Percentiles rank a stretch among this genome's conserved stretches.
Conservation (phyloP, 192 early-diverging fungal genomes). For the Backusella circina region DNA sequence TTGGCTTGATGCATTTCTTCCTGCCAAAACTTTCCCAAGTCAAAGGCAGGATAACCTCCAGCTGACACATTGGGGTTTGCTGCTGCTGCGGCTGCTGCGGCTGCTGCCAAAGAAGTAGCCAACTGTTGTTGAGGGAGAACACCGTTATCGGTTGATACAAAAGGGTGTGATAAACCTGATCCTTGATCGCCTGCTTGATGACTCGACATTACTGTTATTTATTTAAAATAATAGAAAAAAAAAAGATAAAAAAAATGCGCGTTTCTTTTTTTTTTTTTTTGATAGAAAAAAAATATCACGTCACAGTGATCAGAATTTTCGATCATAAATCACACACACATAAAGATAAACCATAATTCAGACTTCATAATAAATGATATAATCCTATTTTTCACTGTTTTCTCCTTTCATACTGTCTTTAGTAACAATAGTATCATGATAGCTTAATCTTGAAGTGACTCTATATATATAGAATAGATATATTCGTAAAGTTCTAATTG, state of each 20-base stretch:
- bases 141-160: background rate
- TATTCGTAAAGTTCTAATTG: background rate
- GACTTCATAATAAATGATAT: background rate
- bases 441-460: background rate
- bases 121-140: background rate
- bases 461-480: too few relatives aligned
- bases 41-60: slow-evolving; percentile 29
- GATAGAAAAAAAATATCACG: background rate
- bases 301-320: background rate
- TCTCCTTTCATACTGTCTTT: background rate
- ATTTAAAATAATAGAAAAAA: background rate
- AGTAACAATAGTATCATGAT: background rate
- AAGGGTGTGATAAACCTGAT: background rate
- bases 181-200: slow-evolving; percentile 7
- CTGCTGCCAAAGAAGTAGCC: background rate
- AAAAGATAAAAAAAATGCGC: background rate
- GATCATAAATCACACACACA: background rate
- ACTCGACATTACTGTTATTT: background rate
- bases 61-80: background rate
- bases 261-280: background rate
- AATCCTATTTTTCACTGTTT: background rate
- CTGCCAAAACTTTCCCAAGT: slow-evolving; percentile 65
- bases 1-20: slow-evolving; percentile 61
- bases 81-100: background rate
- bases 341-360: too few relatives aligned